A percentile compares a stretch with the other conserved stretches of the same genome.
phyloP scores from a whole-genome alignment of 768 basidiomycete genomes.

The Royoungia palumana region DNA sequence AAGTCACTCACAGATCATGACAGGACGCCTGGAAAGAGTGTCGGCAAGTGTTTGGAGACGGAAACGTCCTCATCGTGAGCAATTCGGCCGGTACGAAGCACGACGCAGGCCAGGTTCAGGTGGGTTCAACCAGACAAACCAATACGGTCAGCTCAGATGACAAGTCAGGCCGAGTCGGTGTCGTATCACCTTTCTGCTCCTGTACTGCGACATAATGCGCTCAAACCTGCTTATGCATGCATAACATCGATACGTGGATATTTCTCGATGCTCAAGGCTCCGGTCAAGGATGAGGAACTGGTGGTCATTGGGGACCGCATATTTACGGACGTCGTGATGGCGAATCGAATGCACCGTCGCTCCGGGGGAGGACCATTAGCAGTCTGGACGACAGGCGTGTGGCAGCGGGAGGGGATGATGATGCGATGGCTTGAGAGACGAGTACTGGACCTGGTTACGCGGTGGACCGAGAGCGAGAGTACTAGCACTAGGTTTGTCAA shows the following conservation, averaged over 20 bases:
- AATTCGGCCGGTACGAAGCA: slow-evolving; percentile 88
- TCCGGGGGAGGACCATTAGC: slow-evolving; percentile 48
- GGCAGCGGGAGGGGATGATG: slow-evolving; percentile 59
- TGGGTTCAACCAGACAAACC: slow-evolving; percentile 32
- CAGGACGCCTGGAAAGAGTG: slow-evolving; percentile 78
- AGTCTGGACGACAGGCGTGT: slow-evolving; percentile 69
- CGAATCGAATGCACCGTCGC: slow-evolving; percentile 62
- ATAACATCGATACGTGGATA: slow-evolving; percentile 67
- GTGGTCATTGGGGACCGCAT: slow-evolving; percentile 89
- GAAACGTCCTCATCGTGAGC: slow-evolving; percentile 85
- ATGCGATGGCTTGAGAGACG: slow-evolving; percentile 60
- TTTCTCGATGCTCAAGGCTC: slow-evolving; percentile 59
- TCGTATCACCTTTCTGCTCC: slow-evolving; percentile 73
- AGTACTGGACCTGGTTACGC: slow-evolving; percentile 41
- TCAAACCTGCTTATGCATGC: slow-evolving; percentile 82
- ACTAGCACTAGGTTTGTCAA: no score
- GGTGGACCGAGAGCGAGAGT: no score
- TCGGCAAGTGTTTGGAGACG: slow-evolving; percentile 65
- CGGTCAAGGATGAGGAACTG: slow-evolving; percentile 60
- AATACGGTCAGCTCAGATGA: background rate
- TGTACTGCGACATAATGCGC: slow-evolving; percentile 70
- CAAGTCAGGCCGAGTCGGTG: slow-evolving; percentile 80
- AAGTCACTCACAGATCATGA: background rate
- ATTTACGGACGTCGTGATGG: slow-evolving; percentile 88
- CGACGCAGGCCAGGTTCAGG: slow-evolving; percentile 78